A percentile compares a stretch with the other conserved stretches of the same genome.
phyloP scores from a whole-genome alignment of 805 yeast genomes.

The Candida maltosa region DNA sequence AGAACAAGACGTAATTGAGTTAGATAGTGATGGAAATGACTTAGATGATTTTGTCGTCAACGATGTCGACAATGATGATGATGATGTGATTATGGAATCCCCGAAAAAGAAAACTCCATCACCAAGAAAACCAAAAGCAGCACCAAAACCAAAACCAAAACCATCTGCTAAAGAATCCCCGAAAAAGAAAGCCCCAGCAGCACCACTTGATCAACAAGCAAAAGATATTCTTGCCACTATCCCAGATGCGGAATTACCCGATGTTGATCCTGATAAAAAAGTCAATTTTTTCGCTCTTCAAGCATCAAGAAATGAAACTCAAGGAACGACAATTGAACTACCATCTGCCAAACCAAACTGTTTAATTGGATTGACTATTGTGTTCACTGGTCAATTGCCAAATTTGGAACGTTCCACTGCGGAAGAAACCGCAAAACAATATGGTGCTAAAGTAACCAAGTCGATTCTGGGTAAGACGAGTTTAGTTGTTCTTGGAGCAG shows the following conservation, averaged over 20 bases:
- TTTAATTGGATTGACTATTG: conserved; percentile 82
- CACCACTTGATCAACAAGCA: conserved; percentile 25
- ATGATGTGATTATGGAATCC: conserved; percentile 18
- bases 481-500: conserved; percentile 87
- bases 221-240: conserved; percentile 58
- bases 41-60: too few species aligned
- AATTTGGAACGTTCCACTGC: conserved; percentile 72
- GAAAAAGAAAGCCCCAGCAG: conserved; percentile 2
- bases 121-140: conserved; percentile 6
- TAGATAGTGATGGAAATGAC: conserved; percentile 25
- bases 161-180: conserved; percentile 5
- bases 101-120: conserved; percentile 8
- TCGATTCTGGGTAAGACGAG: conserved; percentile 83
- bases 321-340: conserved; percentile 41
- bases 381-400: conserved; percentile 89
- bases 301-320: conserved; percentile 16
- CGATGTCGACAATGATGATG: conserved; percentile 23
- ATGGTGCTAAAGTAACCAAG: conserved; percentile 89
- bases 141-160: conserved; percentile 5
- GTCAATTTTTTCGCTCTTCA: conserved; percentile 51
- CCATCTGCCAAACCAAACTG: conserved; percentile 88
- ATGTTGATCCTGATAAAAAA: conserved; percentile 48
- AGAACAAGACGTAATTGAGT: conserved; percentile 14
- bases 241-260: conserved; percentile 72
- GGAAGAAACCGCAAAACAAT: conserved; percentile 71